These are phyloP conservation scores for Diplosphaera chodatii DNA, from an alignment of 139 green algal species.

Conservation along the genomic window DNA sequence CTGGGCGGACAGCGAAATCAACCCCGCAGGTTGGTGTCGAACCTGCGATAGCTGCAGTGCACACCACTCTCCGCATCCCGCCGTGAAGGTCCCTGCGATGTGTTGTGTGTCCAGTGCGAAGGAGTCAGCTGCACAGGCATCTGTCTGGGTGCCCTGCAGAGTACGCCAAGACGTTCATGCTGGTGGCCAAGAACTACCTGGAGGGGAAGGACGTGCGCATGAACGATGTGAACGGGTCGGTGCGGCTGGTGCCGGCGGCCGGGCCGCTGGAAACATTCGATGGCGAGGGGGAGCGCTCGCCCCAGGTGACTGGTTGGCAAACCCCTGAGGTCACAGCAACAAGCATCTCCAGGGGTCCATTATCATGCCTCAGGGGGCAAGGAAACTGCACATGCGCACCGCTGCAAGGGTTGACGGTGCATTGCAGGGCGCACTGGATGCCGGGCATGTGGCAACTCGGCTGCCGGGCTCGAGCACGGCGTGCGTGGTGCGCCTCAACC, in stretches of 20 bases:
- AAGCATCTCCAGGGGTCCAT: no score
- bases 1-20: conserved; percentile 75
- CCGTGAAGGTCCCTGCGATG: no score
- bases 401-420: no score
- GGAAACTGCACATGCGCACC: no score
- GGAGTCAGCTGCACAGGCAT: no score
- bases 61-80: no score
- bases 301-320: no score
- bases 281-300: neutral
- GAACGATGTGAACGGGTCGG: neutral
- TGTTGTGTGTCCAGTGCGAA: no score
- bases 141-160: no score
- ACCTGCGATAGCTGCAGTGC: no score
- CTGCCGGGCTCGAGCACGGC: conserved; percentile 63
- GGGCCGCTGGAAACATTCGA: neutral
- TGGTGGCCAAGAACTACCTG: conserved; percentile 47
- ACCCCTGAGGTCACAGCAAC: no score
- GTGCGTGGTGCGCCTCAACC: conserved; percentile 56
- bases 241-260: neutral
- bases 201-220: conserved; percentile 36
- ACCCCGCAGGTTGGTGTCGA: conserved; percentile 37
- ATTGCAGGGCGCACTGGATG: conserved; percentile 36
- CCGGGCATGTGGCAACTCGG: conserved; percentile 52
- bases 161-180: conserved; percentile 75
- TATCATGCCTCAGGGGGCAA: no score